These are phyloP conservation scores for Septoria petroselini DNA, from an alignment of 2,329 filamentous ascomycete species.

Conservation along the genomic window DNA sequence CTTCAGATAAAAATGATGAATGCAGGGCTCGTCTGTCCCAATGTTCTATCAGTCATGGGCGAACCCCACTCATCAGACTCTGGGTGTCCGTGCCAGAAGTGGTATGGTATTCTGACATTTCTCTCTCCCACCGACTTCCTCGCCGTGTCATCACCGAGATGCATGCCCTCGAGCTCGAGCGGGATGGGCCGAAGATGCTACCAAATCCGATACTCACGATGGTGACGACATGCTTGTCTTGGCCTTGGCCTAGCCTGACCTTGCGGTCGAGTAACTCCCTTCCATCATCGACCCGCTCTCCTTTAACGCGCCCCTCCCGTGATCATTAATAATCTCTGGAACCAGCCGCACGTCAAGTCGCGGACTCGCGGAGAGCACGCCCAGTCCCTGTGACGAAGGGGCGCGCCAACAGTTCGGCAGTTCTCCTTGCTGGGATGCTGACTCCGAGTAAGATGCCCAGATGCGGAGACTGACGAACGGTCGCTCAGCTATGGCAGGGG, in stretches of 20 bases:
- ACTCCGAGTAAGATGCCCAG: background rate
- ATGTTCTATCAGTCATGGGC: background rate
- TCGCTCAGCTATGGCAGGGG: background rate
- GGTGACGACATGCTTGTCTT: too few species aligned
- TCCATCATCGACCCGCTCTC: background rate
- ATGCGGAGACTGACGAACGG: background rate
- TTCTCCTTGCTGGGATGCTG: background rate
- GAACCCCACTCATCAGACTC: too few species aligned
- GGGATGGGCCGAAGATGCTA: too few species aligned
- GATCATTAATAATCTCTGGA: too few species aligned
- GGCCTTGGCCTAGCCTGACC: background rate
- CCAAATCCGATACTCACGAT: too few species aligned
- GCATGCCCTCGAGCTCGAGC: too few species aligned
- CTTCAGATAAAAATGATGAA: too few species aligned
- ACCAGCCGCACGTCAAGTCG: background rate
- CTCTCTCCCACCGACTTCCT: too few species aligned
- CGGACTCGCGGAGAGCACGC: background rate
- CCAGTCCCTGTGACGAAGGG: background rate
- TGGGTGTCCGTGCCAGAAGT: too few species aligned
- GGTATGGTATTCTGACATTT: too few species aligned
- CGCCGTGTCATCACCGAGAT: too few species aligned
- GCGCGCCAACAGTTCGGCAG: background rate
- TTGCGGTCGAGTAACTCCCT: background rate
- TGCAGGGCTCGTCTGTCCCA: background rate
- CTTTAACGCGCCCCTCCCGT: background rate